Evolutionary conservation across 768 basidiomycete species (phyloP).

Genomic region (Cystobasidium ongulense): DNA sequence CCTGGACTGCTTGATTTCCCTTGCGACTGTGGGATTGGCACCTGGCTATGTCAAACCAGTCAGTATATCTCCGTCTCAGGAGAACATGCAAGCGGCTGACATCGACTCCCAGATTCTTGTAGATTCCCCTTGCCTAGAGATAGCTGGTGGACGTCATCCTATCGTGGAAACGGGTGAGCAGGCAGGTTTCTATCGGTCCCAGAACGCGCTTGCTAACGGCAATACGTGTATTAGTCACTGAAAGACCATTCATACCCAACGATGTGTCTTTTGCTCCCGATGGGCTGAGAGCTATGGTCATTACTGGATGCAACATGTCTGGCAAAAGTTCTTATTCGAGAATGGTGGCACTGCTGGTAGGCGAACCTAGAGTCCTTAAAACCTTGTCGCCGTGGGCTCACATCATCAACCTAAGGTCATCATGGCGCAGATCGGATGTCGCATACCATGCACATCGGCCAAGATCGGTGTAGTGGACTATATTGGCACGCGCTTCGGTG

Average conservation of each 20-base stretch:
- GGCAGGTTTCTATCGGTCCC: no score
- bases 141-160: slow-evolving; percentile 80
- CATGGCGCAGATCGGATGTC: slow-evolving; percentile 52
- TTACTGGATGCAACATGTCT: slow-evolving; percentile 51
- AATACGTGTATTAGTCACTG: no score
- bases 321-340: slow-evolving; percentile 33
- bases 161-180: slow-evolving; percentile 65
- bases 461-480: slow-evolving; percentile 67
- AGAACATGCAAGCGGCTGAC: not conserved
- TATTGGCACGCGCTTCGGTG: slow-evolving; percentile 44
- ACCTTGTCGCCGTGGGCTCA: not conserved
- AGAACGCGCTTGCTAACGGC: no score
- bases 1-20: slow-evolving; percentile 70
- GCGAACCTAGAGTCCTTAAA: not conserved
- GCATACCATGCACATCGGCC: slow-evolving; percentile 71
- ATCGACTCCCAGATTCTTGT: slow-evolving; percentile 56
- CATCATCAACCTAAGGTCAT: slow-evolving; percentile 59
- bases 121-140: slow-evolving; percentile 60
- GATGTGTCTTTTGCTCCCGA: slow-evolving; percentile 58
- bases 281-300: slow-evolving; percentile 43
- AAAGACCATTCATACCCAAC: slow-evolving; percentile 81
- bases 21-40: slow-evolving; percentile 69
- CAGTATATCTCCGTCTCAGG: not conserved
- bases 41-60: slow-evolving; percentile 50
- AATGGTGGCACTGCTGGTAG: slow-evolving; percentile 20